Base-by-base conservation (phyloP, 352 stramenopile genomes). In the Halophytophthora batemanensis region DNA sequence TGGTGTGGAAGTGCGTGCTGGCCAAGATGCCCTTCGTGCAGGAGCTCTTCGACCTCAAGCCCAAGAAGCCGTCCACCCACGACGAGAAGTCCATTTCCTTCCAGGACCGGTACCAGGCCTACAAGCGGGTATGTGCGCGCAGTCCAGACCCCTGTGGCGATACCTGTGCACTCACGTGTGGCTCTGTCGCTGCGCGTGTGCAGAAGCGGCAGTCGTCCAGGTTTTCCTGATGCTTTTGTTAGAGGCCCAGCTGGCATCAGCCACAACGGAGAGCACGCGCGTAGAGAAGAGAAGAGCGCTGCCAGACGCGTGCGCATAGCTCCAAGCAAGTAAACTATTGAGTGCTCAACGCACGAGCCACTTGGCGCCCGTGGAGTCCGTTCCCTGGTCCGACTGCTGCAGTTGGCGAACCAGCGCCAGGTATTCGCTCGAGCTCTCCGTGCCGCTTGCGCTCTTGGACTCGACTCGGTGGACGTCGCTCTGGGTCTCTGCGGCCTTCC, bases 1-100 rank as follows among this genome's bases (percentile, higher is more conserved):
- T 86, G n/a, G 81, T 92, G 47, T 92, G 81, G 81, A 92, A 90
- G 64, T 86, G 75, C 49, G 77, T 92, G 50, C 64, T 92, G 45
- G 74, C 81, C 44, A 88, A 88, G 57, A 92, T 92, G 77, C 76
- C 76, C 15, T 88, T 92, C 51, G 54, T 92, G 28, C 81, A 88
- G 54, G 81, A 92, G 59, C 73, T 92, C 19, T 87, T 92, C 64
- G 81, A 92, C 63, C 63, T 92, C 49, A 88, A 90, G 55, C 77
- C 81, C 44, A 74, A 76, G 53, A 83, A 74, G 35, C 28, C 62
- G 15, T 56, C 59, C 33, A 55, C 59, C 8, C 50, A 62, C 47
- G 64, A 65, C 22, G 61, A 71, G 48, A 78, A 79, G 41, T 62
- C 60, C 12, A 71, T 87, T 22, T 90, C 81, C 7, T 92, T 92